A percentile compares a stretch with the other conserved stretches of the same genome.
Conservation (phyloP, 768 basidiomycete genomes). For the Calocera cornea region DNA sequence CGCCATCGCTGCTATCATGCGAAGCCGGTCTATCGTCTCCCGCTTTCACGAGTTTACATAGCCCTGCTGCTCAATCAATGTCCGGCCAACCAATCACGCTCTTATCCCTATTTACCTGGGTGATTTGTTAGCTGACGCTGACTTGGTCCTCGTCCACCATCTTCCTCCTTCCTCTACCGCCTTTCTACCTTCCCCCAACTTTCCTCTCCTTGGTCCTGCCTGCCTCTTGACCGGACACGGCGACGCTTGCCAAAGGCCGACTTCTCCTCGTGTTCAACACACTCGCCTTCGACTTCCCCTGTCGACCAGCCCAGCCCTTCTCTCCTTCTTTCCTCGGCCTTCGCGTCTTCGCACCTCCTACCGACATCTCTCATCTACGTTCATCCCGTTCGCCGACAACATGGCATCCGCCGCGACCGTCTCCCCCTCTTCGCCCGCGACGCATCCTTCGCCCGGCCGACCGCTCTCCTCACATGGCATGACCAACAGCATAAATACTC, state of each 20-base stretch:
- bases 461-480: background rate
- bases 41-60: background rate
- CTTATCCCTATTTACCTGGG: background rate
- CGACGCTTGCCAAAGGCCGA: background rate
- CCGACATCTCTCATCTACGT: background rate
- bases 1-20: background rate
- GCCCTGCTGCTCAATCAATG: constrained; percentile 1
- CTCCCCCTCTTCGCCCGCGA: background rate
- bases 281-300: background rate
- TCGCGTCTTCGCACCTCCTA: background rate
- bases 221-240: background rate
- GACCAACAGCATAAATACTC: background rate
- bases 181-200: background rate
- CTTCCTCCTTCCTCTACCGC: background rate
- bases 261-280: background rate
- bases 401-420: constrained; percentile 1
- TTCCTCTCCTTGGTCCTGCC: background rate
- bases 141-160: background rate
- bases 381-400: background rate
- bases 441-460: background rate
- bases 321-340: background rate
- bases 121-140: background rate
- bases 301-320: constrained; percentile 1
- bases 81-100: background rate
- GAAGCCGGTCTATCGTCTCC: background rate